Percentiles rank a stretch among this genome's conserved stretches.
These are phyloP conservation scores for Corniculantispora saksenae DNA, from an alignment of 2,329 filamentous ascomycete genomes.

Conservation along the genomic window DNA sequence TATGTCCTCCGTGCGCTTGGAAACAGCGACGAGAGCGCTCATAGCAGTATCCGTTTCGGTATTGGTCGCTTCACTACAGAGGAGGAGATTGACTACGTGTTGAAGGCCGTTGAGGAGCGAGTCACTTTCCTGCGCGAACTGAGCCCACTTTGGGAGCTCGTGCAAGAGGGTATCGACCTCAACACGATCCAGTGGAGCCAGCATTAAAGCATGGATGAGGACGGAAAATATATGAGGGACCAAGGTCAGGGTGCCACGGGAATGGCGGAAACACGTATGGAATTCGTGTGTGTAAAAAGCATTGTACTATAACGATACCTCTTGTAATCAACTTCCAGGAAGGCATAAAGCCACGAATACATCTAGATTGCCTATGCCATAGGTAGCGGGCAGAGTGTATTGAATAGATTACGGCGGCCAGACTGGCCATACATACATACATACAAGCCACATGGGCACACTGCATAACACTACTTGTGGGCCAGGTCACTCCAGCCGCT, in stretches of 20 bases:
- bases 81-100: slow-evolving; percentile 92
- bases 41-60: slow-evolving; percentile 96
- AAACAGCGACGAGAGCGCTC: slow-evolving; percentile 94
- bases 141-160: slow-evolving; percentile 94
- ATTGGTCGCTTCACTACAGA: slow-evolving; percentile 97
- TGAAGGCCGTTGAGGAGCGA: slow-evolving; percentile 88
- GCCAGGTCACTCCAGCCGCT: too few relatives aligned
- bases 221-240: slow-evolving; percentile 17
- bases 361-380: neutral
- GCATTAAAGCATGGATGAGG: slow-evolving; percentile 59
- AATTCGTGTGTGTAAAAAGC: slow-evolving; percentile 29
- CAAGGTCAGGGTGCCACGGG: slow-evolving; percentile 1
- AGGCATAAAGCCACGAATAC: slow-evolving; percentile 10
- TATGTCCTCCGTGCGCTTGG: slow-evolving; percentile 94
- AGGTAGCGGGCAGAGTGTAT: neutral
- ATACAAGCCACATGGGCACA: too few relatives aligned
- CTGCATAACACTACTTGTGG: too few relatives aligned
- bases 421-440: too few relatives aligned
- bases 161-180: slow-evolving; percentile 93
- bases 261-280: slow-evolving; percentile 28
- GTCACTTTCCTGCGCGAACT: slow-evolving; percentile 92
- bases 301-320: slow-evolving; percentile 32
- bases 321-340: slow-evolving; percentile 17
- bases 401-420: neutral
- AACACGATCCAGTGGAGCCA: slow-evolving; percentile 98